Conservation (phyloP, 306 rosid genomes). For the Quercus wislizeni region DNA sequence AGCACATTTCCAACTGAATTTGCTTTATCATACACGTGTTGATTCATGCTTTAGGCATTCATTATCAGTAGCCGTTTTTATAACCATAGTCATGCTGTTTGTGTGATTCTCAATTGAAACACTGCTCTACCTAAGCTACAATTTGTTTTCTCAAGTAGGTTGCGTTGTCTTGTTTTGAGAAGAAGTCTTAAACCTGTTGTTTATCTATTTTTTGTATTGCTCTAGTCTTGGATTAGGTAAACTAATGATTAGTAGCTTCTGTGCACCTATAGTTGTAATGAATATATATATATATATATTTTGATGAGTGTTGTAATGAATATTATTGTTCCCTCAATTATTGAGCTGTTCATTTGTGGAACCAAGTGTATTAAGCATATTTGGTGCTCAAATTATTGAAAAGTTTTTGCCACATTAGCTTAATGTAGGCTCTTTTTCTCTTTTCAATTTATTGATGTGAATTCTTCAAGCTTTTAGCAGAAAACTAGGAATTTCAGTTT, state of each 20-base stretch:
- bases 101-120: conserved; percentile 39
- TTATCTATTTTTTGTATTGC: conserved; percentile 31
- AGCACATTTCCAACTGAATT: conserved; percentile 35
- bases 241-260: conserved; percentile 9
- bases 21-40: conserved; percentile 47
- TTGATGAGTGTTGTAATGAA: conserved; percentile 3
- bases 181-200: conserved; percentile 1
- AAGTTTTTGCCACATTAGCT: conserved; percentile 11
- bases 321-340: conserved; percentile 24
- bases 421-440: conserved; percentile 19
- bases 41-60: conserved; percentile 37
- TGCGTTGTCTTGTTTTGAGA: conserved; percentile 13
- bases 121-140: conserved; percentile 8
- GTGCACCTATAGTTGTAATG: conserved; percentile 12
- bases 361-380: conserved; percentile 2
- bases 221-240: conserved; percentile 19
- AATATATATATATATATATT: not conserved
- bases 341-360: conserved; percentile 7
- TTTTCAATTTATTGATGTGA: conserved; percentile 20
- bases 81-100: conserved; percentile 30
- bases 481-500: conserved; percentile 24
- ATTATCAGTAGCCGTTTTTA: conserved; percentile 11
- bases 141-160: conserved; percentile 10
- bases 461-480: not conserved
- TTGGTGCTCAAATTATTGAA: conserved; percentile 26